A percentile compares a stretch with the other conserved stretches of the same genome.
Conservation (phyloP, 257 asterid species). For the Solanum phureja region DNA sequence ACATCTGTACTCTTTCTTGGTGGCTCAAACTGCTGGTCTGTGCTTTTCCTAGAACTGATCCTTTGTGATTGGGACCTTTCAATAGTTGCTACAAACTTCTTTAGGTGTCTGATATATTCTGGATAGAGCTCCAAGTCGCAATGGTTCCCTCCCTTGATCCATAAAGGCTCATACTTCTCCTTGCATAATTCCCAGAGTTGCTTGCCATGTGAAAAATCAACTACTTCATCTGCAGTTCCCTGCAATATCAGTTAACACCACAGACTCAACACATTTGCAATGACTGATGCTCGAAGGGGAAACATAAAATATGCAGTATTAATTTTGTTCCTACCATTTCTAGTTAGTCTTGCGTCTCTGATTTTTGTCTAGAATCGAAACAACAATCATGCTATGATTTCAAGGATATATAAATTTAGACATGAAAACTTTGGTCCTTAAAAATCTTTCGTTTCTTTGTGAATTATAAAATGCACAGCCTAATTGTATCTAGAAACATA, state of each 20-base stretch:
- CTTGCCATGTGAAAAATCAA: slow-evolving; percentile 77
- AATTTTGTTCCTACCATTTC: not conserved
- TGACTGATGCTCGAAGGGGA: not conserved
- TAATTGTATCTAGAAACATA: not conserved
- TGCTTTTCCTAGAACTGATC: slow-evolving; percentile 52
- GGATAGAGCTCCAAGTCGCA: slow-evolving; percentile 80
- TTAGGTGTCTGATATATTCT: slow-evolving; percentile 66
- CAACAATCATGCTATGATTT: not conserved
- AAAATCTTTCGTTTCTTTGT: not conserved
- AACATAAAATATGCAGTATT: not conserved
- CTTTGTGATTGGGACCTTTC: slow-evolving; percentile 69
- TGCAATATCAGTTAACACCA: slow-evolving; percentile 11
- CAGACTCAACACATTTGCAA: not conserved
- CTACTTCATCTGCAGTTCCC: slow-evolving; percentile 95
- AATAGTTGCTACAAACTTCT: slow-evolving; percentile 64
- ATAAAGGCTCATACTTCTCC: slow-evolving; percentile 76
- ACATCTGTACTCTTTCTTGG: slow-evolving; percentile 65
- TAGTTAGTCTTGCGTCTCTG: not conserved
- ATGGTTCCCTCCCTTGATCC: slow-evolving; percentile 86
- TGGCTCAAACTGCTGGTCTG: slow-evolving; percentile 66
- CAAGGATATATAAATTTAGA: not conserved
- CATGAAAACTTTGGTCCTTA: not conserved
- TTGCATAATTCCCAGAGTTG: slow-evolving; percentile 85
- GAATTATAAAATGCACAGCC: not conserved
- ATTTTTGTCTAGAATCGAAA: not conserved